These are phyloP conservation scores for Phanerochaete carnosa DNA, from an alignment of 768 basidiomycete species.

Conservation along the genomic window DNA sequence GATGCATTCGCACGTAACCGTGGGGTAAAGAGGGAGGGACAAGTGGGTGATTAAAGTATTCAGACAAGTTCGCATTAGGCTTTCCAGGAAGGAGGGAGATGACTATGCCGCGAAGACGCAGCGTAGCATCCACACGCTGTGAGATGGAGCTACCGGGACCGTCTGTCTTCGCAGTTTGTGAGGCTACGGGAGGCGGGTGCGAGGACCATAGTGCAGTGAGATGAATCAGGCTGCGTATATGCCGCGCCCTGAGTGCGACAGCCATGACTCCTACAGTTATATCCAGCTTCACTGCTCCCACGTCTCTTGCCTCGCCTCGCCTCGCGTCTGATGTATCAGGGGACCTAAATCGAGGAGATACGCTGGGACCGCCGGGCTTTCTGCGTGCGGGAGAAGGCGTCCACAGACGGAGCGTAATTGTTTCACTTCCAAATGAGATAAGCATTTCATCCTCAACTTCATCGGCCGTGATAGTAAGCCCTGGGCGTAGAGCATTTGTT, in stretches of 20 bases:
- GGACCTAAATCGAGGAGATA: background rate
- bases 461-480: background rate
- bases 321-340: background rate
- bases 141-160: conserved; percentile 22
- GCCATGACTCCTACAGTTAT: conserved; percentile 50
- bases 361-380: conserved; percentile 2
- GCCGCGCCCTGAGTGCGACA: conserved; percentile 52
- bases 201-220: conserved; percentile 19
- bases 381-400: conserved; percentile 36
- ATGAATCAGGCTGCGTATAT: conserved; percentile 48
- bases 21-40: conserved; percentile 46
- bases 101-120: conserved; percentile 43
- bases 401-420: conserved; percentile 53
- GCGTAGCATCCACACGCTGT: conserved; percentile 29
- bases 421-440: conserved; percentile 59
- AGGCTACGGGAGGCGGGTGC: conserved; percentile 8
- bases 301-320: background rate
- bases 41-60: conserved; percentile 60
- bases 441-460: conserved; percentile 42
- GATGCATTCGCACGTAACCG: conserved; percentile 48
- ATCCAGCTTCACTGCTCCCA: conserved; percentile 27
- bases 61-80: conserved; percentile 21
- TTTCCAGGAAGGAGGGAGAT: conserved; percentile 42
- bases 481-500: background rate
- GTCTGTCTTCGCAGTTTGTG: background rate